Conservation (phyloP, 495 filamentous ascomycete species). For the Pyrenula massariospora region DNA sequence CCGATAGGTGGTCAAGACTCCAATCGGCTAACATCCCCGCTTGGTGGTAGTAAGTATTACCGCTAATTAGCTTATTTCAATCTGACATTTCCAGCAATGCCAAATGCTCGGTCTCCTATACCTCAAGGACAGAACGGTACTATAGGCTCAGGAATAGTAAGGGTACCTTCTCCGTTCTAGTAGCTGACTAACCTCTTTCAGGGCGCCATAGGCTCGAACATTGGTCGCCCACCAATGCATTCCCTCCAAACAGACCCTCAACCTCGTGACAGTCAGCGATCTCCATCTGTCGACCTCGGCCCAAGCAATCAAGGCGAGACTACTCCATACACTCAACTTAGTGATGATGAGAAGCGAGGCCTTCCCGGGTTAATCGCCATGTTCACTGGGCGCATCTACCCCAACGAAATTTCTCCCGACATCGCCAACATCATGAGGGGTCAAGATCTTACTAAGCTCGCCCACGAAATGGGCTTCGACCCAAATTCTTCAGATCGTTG, state of each 20-base stretch:
- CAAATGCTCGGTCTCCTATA: conserved; percentile 14
- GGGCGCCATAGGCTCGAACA: not conserved
- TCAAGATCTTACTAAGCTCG: conserved; percentile 64
- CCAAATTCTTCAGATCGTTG: conserved; percentile 45
- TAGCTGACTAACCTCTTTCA: not conserved
- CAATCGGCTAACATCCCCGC: conserved; percentile 21
- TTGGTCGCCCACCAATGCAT: not conserved
- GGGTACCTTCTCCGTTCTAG: not conserved
- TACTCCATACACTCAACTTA: conserved; percentile 58
- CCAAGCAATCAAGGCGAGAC: not conserved
- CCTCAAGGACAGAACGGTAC: conserved; percentile 5
- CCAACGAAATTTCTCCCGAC: not conserved
- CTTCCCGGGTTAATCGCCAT: conserved; percentile 66
- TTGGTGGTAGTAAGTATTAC: conserved; percentile 8
- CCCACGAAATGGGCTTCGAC: conserved; percentile 65
- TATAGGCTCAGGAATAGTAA: not conserved
- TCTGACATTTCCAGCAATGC: conserved; percentile 14
- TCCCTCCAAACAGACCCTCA: not conserved
- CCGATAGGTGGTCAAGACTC: conserved; percentile 21
- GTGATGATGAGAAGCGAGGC: conserved; percentile 67
- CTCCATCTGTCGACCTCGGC: not conserved
- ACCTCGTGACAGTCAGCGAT: not conserved
- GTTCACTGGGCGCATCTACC: conserved; percentile 2
- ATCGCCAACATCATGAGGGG: conserved; percentile 46
- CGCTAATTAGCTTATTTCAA: not conserved